phyloP scores from a whole-genome alignment of 2,329 filamentous ascomycete genomes.

The Monilinia polystroma region DNA sequence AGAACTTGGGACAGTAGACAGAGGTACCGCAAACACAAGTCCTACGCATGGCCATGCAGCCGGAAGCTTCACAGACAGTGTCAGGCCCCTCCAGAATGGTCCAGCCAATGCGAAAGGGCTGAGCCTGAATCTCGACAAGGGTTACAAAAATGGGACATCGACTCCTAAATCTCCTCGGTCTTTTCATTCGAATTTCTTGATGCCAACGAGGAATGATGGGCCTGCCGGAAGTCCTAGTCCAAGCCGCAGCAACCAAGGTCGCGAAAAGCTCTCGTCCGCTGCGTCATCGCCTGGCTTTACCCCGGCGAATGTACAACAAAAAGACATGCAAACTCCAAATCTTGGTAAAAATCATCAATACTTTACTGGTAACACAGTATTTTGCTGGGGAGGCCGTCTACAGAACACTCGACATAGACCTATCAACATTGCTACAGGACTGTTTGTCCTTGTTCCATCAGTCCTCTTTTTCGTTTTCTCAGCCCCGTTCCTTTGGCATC shows the following conservation, averaged over 20 bases:
- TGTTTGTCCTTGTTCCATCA: conserved; percentile 75
- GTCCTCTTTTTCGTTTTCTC: conserved; percentile 83
- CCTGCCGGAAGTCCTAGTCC: conserved; percentile 49
- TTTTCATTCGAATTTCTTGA: conserved; percentile 72
- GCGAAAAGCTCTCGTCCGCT: conserved; percentile 80
- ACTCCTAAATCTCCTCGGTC: conserved; percentile 70
- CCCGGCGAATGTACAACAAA: conserved; percentile 45
- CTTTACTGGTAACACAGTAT: conserved; percentile 89
- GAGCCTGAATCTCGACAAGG: conserved; percentile 60
- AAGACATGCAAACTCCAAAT: conserved; percentile 38
- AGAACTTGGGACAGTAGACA: conserved; percentile 59
- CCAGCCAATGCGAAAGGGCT: conserved; percentile 43
- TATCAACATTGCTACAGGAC: conserved; percentile 82
- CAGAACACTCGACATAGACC: conserved; percentile 87
- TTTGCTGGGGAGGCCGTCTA: conserved; percentile 80
- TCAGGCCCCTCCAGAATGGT: conserved; percentile 61
- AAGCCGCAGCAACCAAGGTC: conserved; percentile 61
- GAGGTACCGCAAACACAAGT: conserved; percentile 71
- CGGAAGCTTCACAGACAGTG: conserved; percentile 72
- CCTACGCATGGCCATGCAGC: conserved; percentile 60
- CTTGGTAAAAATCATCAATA: conserved; percentile 82
- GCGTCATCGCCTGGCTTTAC: conserved; percentile 70
- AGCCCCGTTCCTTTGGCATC: conserved; percentile 78
- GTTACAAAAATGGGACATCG: conserved; percentile 53
- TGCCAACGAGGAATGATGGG: conserved; percentile 56